Evolutionary conservation across 2,329 filamentous ascomycete genomes (phyloP).

Genomic region (Grosmannia serpens): DNA sequence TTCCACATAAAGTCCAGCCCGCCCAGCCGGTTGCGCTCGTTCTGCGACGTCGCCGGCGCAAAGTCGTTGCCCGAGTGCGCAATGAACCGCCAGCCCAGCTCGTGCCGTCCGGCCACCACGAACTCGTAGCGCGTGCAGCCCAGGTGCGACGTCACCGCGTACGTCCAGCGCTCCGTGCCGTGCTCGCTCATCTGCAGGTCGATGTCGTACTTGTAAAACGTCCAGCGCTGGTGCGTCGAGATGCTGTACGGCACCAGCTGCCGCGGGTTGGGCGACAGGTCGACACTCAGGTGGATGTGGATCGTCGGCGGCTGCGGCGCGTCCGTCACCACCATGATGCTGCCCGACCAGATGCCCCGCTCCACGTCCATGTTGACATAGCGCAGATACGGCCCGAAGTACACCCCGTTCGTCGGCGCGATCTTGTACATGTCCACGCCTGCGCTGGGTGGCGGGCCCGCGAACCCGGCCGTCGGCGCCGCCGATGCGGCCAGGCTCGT

Average conservation of each 20-base stretch:
- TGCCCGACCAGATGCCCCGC: slow-evolving; percentile 80
- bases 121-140: slow-evolving; percentile 99
- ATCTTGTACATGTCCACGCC: slow-evolving; percentile 94
- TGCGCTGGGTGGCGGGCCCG: slow-evolving; percentile 74
- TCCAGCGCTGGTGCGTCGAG: slow-evolving; percentile 83
- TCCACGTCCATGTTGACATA: slow-evolving; percentile 98
- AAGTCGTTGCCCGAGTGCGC: slow-evolving; percentile 97
- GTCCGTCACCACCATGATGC: slow-evolving; percentile 87
- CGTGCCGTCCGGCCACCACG: slow-evolving; percentile 77
- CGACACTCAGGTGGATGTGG: slow-evolving; percentile 80
- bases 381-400: slow-evolving; percentile 91
- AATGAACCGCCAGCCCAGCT: slow-evolving; percentile 91
- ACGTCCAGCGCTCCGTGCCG: slow-evolving; percentile 81
- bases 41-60: slow-evolving; percentile 72
- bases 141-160: slow-evolving; percentile 91
- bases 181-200: slow-evolving; percentile 82
- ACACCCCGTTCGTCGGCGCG: slow-evolving; percentile 87
- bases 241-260: slow-evolving; percentile 77
- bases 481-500: slow-evolving; percentile 69
- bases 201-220: slow-evolving; percentile 89
- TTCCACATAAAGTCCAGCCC: slow-evolving; percentile 98
- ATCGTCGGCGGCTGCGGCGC: slow-evolving; percentile 88
- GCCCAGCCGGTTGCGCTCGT: slow-evolving; percentile 74
- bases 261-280: slow-evolving; percentile 84
- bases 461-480: slow-evolving; percentile 71